These are phyloP conservation scores for Termitomyces eurrhizus DNA, from an alignment of 768 basidiomycete species.

Conservation along the genomic window DNA sequence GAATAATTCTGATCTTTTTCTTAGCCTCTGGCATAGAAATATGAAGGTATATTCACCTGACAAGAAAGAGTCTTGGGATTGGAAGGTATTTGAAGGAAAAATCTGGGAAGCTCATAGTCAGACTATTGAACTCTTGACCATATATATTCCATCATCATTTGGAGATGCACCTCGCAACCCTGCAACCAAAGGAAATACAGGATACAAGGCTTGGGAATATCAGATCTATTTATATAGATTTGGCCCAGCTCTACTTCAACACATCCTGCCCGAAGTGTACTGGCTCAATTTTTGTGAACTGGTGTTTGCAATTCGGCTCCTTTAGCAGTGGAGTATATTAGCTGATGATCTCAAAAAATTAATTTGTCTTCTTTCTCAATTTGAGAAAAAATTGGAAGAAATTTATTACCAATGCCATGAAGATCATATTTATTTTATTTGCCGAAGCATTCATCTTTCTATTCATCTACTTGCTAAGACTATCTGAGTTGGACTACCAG, in stretches of 20 bases:
- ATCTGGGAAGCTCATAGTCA: background rate
- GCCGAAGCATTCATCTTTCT: constrained; percentile 4
- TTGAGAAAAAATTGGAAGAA: constrained; percentile 2
- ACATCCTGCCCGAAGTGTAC: constrained; percentile 21
- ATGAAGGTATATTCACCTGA: background rate
- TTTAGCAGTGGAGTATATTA: constrained; percentile 20
- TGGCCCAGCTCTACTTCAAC: constrained; percentile 19
- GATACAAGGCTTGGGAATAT: background rate
- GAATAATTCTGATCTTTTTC: background rate
- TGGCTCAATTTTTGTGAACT: constrained; percentile 27
- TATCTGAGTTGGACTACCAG: background rate
- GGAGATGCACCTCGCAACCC: background rate
- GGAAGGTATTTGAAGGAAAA: background rate
- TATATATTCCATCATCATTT: background rate
- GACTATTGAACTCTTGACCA: background rate
- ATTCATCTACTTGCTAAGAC: constrained; percentile 6
- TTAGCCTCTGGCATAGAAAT: background rate
- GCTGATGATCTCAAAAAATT: constrained; percentile 6
- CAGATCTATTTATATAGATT: background rate
- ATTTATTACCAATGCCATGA: background rate
- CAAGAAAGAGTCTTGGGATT: too few relatives aligned
- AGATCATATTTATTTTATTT: constrained; percentile 9
- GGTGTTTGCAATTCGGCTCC: constrained; percentile 19
- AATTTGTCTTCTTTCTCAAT: background rate
- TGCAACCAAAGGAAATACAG: background rate